phyloP scores from a whole-genome alignment of 345 rosid species.

The Populus tremula region DNA sequence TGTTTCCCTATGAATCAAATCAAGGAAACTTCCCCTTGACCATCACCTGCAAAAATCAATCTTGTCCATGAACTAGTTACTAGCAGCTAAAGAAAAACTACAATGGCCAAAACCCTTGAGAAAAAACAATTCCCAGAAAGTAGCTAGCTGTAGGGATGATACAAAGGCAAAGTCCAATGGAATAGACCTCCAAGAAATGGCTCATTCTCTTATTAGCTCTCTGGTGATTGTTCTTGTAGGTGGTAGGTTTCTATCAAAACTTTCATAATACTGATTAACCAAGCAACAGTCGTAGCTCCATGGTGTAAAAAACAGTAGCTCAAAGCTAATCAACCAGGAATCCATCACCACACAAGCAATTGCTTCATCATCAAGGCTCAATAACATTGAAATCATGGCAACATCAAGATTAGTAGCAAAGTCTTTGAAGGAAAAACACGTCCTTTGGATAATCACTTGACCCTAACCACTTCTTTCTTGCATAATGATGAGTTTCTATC shows the following conservation, averaged over 20 bases:
- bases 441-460: not conserved
- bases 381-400: constrained; percentile 2
- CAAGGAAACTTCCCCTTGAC: not conserved
- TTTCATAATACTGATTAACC: not conserved
- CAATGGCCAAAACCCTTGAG: not conserved
- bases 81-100: not conserved
- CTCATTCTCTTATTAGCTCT: not conserved
- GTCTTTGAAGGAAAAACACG: not conserved
- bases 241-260: not conserved
- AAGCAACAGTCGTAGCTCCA: not conserved
- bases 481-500: constrained; percentile 9
- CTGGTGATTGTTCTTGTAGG: constrained; percentile 3
- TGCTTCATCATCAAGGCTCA: constrained; percentile 17
- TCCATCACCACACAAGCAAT: constrained; percentile 18
- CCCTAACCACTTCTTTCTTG: not conserved
- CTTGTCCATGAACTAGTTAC: not conserved
- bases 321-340: constrained; percentile 12
- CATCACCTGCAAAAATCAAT: not conserved
- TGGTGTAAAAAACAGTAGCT: not conserved
- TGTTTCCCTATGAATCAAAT: not conserved
- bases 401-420: not conserved
- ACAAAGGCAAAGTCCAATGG: constrained; percentile 3
- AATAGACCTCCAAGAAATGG: constrained; percentile 8
- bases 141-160: not conserved
- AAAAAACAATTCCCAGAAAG: not conserved